Base-by-base conservation (phyloP, 176 grass and related monocot genomes). In the Aegilops bicornis region DNA sequence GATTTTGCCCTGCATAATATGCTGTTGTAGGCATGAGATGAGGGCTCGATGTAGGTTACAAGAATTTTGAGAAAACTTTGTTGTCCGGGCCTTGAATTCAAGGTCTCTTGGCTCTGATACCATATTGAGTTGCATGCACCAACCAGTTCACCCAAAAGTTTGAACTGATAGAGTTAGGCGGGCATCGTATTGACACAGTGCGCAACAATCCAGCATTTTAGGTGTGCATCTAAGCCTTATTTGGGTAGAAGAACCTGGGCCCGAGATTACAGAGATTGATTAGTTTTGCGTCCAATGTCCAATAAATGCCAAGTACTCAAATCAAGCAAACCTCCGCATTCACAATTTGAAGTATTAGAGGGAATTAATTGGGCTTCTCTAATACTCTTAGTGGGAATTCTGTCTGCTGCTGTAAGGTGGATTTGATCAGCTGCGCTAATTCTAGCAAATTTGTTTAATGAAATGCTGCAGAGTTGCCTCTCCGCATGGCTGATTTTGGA, bases 401-500 rank as follows among this genome's bases (percentile, higher is more conserved):
- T 76, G 31, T 74, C 54, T 60, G 47, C 16, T 84, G 32, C 39
- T 45, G 27, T 61, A 48, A 47, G 67, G 24, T 89, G 29, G 35
- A 29, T 82, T 69, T 69, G 36, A 62, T 36, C 66, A 74, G 25
- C 23, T 23, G 50, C 58, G 25, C 25, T 79, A 73, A 73, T 80
- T 10, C 14, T 36, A 30, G 11, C 15, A 56, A 45, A 31, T 65
- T 58, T 56, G 15, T 66, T 89, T 87, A 36, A 33, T 86, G 12
- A 77, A 83, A 74, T 50, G 42, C 70, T 90, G 73, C 90, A 99
- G 97, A 99, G 87, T 90, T 99, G 78, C 97, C 94, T 83, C 97
- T 99, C 64, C 94, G 97, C 6, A 79, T 96, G 80, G 94, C 97
- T 76, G 97, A 99, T 93, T 99, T 99, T 94, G 97, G 97, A 32